Base-by-base conservation (phyloP, 2,329 filamentous ascomycete genomes). In the Fusarium austroafricanum region DNA sequence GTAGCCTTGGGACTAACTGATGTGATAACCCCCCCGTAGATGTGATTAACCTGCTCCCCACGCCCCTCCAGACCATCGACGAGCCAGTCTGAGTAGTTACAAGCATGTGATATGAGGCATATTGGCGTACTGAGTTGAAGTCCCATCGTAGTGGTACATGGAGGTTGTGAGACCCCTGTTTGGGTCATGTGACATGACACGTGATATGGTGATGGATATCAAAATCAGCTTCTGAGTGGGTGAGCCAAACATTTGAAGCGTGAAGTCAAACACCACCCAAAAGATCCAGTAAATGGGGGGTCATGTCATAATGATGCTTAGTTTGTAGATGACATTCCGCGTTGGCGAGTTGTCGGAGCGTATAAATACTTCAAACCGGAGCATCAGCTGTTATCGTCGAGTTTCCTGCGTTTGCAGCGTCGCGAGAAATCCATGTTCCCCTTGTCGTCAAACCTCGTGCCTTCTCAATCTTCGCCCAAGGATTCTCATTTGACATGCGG, bases 401-500 rank as follows among this genome's bases (percentile, higher is more conserved):
- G 21, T 47, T 50, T 18, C 52, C 49, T 9, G 42, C 53, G 23
- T 47, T 50, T 20, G 47, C 49, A 10, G 45, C 45, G 17, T 52
- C 53, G 7, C 61, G 70, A 17, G 67, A 28, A 15, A 84, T 65
- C 86, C 86, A 89, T 1, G 68, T 73, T 4, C 83, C 85, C 15
- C 75, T 74, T 2, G 83, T 62, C 38, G 77, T 68, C 45, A 89
- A 67, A 0, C 83, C 83, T 23, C 76, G 76, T 9, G 76, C 70
- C 70, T 79, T 78, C 75, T 90, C 88, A 20, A 90, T 77, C 10
- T 74, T 76, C 50, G 83, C 85, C 92, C 92, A 94, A 0, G 92
- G 92, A 75, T 94, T 92, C 75, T 89, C 84, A 70, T 92, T 87
- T 64, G 90, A 92, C 59, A 83, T 84, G 0, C 87, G 85, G 60